phyloP scores from a whole-genome alignment of 2,329 filamentous ascomycete species.

The Penicillium glabrum region DNA sequence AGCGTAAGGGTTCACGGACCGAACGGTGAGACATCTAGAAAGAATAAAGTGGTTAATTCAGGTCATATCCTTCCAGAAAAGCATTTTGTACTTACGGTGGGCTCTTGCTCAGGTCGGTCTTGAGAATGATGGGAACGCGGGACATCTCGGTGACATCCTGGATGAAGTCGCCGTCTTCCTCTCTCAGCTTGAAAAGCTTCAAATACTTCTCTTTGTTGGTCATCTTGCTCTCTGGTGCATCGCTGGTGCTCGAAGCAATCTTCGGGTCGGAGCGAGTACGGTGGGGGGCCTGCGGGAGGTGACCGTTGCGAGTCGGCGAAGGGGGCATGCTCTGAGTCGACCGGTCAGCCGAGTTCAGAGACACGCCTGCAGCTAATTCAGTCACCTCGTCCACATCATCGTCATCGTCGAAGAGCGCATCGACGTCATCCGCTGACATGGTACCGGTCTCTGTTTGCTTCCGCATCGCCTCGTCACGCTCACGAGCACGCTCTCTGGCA shows the following conservation, averaged over 20 bases:
- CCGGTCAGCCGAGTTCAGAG: conserved; percentile 71
- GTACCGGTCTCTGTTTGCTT: conserved; percentile 94
- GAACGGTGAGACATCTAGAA: conserved; percentile 50
- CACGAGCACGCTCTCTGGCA: conserved; percentile 76
- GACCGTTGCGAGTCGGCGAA: conserved; percentile 76
- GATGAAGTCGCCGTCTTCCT: conserved; percentile 93
- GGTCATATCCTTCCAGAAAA: not conserved
- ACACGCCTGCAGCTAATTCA: conserved; percentile 90
- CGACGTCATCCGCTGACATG: conserved; percentile 87
- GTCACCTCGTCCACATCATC: conserved; percentile 84
- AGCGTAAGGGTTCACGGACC: conserved; percentile 53
- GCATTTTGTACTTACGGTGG: conserved; percentile 76
- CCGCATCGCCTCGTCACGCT: conserved; percentile 85
- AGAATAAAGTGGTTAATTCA: conserved; percentile 19
- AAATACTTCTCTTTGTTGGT: conserved; percentile 96
- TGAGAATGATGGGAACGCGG: conserved; percentile 92
- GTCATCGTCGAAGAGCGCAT: conserved; percentile 93
- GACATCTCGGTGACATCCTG: conserved; percentile 99
- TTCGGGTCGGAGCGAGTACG: conserved; percentile 94
- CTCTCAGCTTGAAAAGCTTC: conserved; percentile 81
- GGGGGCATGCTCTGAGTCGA: conserved; percentile 94
- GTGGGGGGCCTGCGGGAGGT: conserved; percentile 68
- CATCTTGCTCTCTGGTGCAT: conserved; percentile 75
- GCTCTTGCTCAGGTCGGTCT: conserved; percentile 98
- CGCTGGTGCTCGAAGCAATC: conserved; percentile 65